Evolutionary conservation across 148 eudicot species (phyloP).

Genomic region (Vaccinium vitisidaea): DNA sequence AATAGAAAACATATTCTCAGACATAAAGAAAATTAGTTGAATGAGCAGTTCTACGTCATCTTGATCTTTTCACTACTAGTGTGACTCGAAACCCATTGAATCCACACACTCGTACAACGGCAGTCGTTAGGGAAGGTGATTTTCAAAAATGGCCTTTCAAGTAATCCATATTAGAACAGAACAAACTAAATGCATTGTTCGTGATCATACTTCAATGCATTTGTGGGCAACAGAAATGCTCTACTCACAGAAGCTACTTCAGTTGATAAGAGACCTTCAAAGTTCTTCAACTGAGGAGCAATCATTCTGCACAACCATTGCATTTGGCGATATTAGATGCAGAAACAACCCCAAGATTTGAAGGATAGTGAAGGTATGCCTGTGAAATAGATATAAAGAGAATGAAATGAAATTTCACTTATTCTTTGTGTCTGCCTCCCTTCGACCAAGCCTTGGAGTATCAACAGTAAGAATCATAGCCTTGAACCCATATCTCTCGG

Average conservation of each 20-base stretch:
- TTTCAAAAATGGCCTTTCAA: not conserved
- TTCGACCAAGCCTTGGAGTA: conserved; percentile 70
- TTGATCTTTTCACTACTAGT: not conserved
- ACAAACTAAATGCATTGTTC: not conserved
- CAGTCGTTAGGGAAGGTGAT: not conserved
- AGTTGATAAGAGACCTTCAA: conserved; percentile 73
- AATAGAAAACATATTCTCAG: not conserved
- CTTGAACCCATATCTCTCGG: conserved; percentile 75
- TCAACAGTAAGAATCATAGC: conserved; percentile 76
- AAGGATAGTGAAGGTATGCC: not conserved
- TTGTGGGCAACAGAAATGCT: not conserved
- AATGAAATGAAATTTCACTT: conserved; percentile 36
- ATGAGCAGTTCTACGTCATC: conserved; percentile 1
- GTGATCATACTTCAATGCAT: not conserved
- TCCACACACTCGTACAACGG: not conserved
- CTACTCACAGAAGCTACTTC: conserved; percentile 52
- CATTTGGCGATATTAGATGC: not conserved
- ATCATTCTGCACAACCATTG: conserved; percentile 54
- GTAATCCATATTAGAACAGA: not conserved
- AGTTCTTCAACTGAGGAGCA: conserved; percentile 61
- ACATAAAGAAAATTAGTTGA: not conserved
- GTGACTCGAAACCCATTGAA: not conserved
- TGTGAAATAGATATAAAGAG: not conserved
- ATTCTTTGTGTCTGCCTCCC: conserved; percentile 81
- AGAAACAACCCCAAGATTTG: not conserved